Conservation (phyloP, 2,329 filamentous ascomycete species). For the Lecanicillium sp. region DNA sequence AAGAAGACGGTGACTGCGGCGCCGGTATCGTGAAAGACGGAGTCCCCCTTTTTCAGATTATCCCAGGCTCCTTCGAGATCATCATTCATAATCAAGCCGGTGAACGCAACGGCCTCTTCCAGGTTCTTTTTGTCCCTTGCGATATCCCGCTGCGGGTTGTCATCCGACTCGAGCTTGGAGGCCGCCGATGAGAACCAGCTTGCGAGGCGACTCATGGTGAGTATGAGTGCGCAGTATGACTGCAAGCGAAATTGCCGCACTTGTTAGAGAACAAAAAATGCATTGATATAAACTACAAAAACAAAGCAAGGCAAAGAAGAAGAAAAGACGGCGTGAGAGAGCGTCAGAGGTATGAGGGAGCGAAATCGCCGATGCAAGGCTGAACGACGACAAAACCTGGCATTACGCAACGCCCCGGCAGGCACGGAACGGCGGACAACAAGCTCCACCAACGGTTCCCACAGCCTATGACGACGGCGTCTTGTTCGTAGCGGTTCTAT, state of each 20-base stretch:
- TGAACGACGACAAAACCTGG: background rate
- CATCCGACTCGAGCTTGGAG: conserved; percentile 27
- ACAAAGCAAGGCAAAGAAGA: no score
- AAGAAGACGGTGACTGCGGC: conserved; percentile 77
- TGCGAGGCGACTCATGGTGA: conserved; percentile 37
- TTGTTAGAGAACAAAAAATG: no score
- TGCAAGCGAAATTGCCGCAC: no score
- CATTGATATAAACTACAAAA: no score
- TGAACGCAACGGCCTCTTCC: conserved; percentile 53
- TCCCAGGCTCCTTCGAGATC: conserved; percentile 79
- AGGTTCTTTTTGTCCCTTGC: conserved; percentile 45
- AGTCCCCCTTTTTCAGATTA: conserved; percentile 61
- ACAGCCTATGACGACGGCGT: no score
- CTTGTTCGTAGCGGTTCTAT: no score
- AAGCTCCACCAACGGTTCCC: no score
- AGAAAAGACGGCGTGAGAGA: no score
- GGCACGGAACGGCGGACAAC: no score
- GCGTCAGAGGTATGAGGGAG: background rate
- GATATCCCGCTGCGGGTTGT: conserved; percentile 21
- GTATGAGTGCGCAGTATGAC: background rate
- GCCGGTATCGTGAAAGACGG: conserved; percentile 83
- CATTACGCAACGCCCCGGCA: no score
- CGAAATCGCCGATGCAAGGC: conserved; percentile 4
- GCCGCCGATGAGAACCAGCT: conserved; percentile 38
- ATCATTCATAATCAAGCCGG: conserved; percentile 74